Percentiles rank a stretch among this genome's conserved stretches.
Evolutionary conservation across 78 protist genomes (phyloP).

Genomic region (Dictyostelium firmibasis): DNA sequence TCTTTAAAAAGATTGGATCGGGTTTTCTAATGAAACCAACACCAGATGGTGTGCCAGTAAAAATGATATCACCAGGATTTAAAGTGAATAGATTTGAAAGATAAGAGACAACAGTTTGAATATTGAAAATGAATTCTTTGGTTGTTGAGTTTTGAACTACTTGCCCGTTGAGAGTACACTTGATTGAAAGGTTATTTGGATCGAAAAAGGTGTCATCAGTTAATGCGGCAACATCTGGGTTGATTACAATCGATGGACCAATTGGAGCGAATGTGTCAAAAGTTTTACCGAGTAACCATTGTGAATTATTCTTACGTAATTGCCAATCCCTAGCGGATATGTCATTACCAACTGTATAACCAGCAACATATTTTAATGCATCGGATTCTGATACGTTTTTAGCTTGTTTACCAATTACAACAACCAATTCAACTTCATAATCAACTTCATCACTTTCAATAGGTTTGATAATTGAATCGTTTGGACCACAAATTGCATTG

Average conservation of each 20-base stretch:
- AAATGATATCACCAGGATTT: conserved; percentile 79
- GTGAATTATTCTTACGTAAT: conserved; percentile 12
- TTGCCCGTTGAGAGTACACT: conserved; percentile 46
- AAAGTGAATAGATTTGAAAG: conserved; percentile 30
- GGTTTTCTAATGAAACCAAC: conserved; percentile 72
- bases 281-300: conserved; percentile 83
- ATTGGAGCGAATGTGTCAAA: conserved; percentile 81
- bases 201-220: background rate
- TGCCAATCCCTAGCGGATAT: conserved; percentile 78
- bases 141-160: conserved; percentile 70
- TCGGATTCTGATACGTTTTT: conserved; percentile 26
- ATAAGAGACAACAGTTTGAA: conserved; percentile 60
- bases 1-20: conserved; percentile 44
- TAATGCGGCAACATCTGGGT: background rate
- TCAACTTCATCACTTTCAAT: conserved; percentile 55
- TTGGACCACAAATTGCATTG: conserved; percentile 40
- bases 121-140: conserved; percentile 62
- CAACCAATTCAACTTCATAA: conserved; percentile 79
- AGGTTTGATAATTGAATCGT: conserved; percentile 44
- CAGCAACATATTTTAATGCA: conserved; percentile 67
- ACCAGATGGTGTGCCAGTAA: conserved; percentile 83
- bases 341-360: conserved; percentile 81
- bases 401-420: conserved; percentile 67
- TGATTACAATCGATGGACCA: conserved; percentile 74
- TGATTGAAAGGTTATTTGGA: conserved; percentile 44